A percentile compares a stretch with the other conserved stretches of the same genome.
These are phyloP conservation scores for Neonectria sp. DNA, from an alignment of 2,329 filamentous ascomycete genomes.

Conservation along the genomic window DNA sequence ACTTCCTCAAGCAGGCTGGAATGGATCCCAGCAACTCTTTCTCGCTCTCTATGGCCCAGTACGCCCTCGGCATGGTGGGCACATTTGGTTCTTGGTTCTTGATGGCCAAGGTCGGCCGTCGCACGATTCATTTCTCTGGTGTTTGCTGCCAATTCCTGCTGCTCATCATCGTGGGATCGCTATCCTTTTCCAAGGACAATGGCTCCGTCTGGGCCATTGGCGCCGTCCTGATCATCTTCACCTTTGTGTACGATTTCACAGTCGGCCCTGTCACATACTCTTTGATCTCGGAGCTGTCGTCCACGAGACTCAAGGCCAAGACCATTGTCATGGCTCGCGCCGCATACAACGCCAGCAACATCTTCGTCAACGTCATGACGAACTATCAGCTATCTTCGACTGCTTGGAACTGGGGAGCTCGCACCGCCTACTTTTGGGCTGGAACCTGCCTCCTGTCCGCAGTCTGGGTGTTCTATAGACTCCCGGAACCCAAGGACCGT, in stretches of 20 bases:
- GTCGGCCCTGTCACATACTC: conserved; percentile 69
- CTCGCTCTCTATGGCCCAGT: conserved; percentile 63
- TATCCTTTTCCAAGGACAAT: conserved; percentile 55
- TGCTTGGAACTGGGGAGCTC: conserved; percentile 65
- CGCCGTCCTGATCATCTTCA: conserved; percentile 65
- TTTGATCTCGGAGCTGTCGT: conserved; percentile 67
- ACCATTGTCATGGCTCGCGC: conserved; percentile 67
- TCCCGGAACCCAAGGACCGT: conserved; percentile 68
- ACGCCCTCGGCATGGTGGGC: conserved; percentile 66
- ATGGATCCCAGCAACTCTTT: conserved; percentile 61
- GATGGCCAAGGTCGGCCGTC: conserved; percentile 64
- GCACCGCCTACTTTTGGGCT: conserved; percentile 63
- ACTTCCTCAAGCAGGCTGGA: conserved; percentile 63
- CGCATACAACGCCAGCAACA: conserved; percentile 61
- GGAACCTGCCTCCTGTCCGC: conserved; percentile 64
- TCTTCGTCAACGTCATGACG: conserved; percentile 65
- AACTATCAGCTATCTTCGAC: conserved; percentile 64
- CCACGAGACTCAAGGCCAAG: conserved; percentile 68
- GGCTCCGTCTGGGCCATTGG: conserved; percentile 60
- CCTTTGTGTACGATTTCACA: conserved; percentile 68
- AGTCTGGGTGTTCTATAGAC: conserved; percentile 64
- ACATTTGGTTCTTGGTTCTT: conserved; percentile 67
- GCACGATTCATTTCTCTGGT: conserved; percentile 65
- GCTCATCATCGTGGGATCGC: conserved; percentile 58
- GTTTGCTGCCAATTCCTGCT: conserved; percentile 57